Conservation (phyloP, 441 rosid species). For the Flueggea neowawraea region DNA sequence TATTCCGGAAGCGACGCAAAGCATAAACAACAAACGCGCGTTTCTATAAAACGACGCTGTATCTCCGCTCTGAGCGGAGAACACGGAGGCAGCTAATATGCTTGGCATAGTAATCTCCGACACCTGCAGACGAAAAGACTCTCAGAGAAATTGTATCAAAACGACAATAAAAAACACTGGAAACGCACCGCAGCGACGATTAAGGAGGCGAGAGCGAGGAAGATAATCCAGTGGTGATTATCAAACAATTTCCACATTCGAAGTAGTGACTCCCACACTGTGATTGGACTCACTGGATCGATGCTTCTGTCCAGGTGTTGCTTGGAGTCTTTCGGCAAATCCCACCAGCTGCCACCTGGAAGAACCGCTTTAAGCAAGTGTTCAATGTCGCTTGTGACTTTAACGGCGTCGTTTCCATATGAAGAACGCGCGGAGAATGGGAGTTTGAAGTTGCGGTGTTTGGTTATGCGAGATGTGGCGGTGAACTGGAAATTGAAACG, state of each 20-base stretch:
- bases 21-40: constrained; percentile 27
- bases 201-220: constrained; percentile 36
- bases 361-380: background rate
- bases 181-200: constrained; percentile 37
- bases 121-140: constrained; percentile 18
- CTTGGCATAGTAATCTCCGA: constrained; percentile 54
- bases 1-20: constrained; percentile 46
- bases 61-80: constrained; percentile 40
- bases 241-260: constrained; percentile 38
- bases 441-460: background rate
- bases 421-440: background rate
- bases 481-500: background rate
- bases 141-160: background rate
- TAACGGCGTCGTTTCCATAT: background rate
- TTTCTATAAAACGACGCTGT: constrained; percentile 26
- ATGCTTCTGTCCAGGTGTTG: background rate
- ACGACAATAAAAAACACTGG: background rate
- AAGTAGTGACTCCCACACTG: constrained; percentile 20
- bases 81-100: constrained; percentile 41
- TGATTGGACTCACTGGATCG: constrained; percentile 17
- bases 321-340: constrained; percentile 14
- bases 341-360: constrained; percentile 37
- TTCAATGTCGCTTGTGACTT: too few species aligned
- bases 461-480: background rate
- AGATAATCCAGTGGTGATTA: constrained; percentile 36